Evolutionary conservation across 164 flowering plant genomes (phyloP), one percentile per base, ranked within the genome.

Genomic region (Annona cherimola): DNA sequence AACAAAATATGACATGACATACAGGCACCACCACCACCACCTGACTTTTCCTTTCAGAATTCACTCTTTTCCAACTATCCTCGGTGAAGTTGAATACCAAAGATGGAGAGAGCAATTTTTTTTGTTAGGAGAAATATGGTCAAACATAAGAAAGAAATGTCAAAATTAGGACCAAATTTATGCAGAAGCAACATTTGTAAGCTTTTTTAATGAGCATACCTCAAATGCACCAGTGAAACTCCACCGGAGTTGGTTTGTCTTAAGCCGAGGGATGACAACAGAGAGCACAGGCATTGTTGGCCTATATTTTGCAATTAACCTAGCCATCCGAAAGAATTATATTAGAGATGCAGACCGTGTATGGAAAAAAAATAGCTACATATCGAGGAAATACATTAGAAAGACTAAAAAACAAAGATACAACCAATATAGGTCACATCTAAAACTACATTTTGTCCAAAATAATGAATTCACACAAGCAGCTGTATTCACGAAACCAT

Each of bases 211-310:
- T 4, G 45, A 19, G 12, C 79, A 50, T 81, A 92, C 98, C 94
- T 90, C 94, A 82, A 92, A 92, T 61, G 98, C 96, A 62, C 98
- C 98, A 78, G 77, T 92, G 65, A 92, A 92, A 80, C 85, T 90
- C 97, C 97, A 92, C 60, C 76, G 79, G 9, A 92, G 82, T 76
- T 92, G 96, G 77, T 92, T 89, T 67, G 96, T 87, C 79, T 88
- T 90, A 41, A 92, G 87, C 6, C 90, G 85, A 18, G 98, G 98
- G 46, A 92, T 86, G 69, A 92, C 98, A 73, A 92, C 96, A 12
- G 98, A 92, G 45, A 92, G 68, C 73, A 92, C 92, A 20, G 97
- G 97, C 97, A 92, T 92, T 41, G 96, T 85, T 80, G 97, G 97
- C 80, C 94, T 83, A 75, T 92, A 93, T 81, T 93, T 93, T 3